These are phyloP conservation scores for Fraxinus pennsylvanica DNA, from an alignment of 257 asterid genomes.

Conservation along the genomic window DNA sequence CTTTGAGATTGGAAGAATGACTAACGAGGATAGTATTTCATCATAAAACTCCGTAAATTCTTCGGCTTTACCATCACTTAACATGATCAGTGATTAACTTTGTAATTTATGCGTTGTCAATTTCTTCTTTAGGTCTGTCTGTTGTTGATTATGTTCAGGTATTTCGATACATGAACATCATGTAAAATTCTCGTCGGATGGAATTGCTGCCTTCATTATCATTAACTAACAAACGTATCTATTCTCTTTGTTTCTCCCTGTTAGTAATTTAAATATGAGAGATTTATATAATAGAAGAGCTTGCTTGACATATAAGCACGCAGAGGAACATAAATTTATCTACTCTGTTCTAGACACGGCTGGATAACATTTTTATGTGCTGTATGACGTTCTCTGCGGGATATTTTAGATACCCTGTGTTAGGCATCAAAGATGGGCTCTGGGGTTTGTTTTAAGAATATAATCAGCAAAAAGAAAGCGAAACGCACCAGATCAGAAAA, in stretches of 20 bases:
- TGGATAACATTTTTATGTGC: constrained; percentile 9
- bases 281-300: no score
- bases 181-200: neutral
- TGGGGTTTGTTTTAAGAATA: constrained; percentile 75
- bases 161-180: neutral
- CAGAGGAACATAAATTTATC: constrained; percentile 1
- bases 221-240: neutral
- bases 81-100: no score
- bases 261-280: no score
- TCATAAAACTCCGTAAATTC: neutral
- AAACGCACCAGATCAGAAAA: constrained; percentile 50
- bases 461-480: constrained; percentile 58
- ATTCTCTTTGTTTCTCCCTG: neutral
- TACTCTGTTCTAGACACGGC: neutral
- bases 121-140: neutral
- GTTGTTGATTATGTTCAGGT: neutral
- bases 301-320: constrained; percentile 12
- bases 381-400: constrained; percentile 34
- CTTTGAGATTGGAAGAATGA: no score
- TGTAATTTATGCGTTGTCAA: no score
- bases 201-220: neutral
- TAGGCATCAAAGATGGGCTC: constrained; percentile 60
- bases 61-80: no score
- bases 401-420: constrained; percentile 20
- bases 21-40: no score